These are phyloP conservation scores for Discostella stelligeroides DNA, from an alignment of 108 stramenopile species.

Conservation along the genomic window DNA sequence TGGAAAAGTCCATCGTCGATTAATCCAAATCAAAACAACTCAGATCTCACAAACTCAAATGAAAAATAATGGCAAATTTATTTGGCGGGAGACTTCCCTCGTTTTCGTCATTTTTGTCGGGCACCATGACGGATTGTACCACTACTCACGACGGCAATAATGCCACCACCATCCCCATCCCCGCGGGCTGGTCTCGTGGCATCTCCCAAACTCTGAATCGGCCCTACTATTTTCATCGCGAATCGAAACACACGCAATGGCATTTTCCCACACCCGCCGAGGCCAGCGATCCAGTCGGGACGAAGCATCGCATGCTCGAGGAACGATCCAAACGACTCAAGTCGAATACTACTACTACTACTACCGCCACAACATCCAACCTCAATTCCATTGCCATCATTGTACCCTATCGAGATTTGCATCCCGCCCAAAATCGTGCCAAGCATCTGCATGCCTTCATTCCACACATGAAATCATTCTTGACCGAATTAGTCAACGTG, in stretches of 20 bases:
- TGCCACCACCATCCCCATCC: slow-evolving; percentile 54
- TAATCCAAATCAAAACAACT: too few species aligned
- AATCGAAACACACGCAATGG: slow-evolving; percentile 88
- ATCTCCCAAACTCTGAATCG: slow-evolving; percentile 75
- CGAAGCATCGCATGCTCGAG: slow-evolving; percentile 63
- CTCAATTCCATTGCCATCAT: slow-evolving; percentile 85
- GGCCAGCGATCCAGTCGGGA: slow-evolving; percentile 73
- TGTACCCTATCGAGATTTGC: slow-evolving; percentile 95
- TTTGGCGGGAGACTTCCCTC: too few species aligned
- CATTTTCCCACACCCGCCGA: slow-evolving; percentile 87
- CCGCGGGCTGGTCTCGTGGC: slow-evolving; percentile 81
- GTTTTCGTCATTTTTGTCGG: too few species aligned
- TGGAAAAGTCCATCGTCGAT: too few species aligned
- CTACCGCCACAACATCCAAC: not conserved
- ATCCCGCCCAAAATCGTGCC: slow-evolving; percentile 88
- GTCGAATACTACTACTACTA: slow-evolving; percentile 1
- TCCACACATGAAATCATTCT: slow-evolving; percentile 91
- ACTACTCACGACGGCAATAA: not conserved
- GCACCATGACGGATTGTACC: slow-evolving; percentile 13
- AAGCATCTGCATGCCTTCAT: slow-evolving; percentile 87
- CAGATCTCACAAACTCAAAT: too few species aligned
- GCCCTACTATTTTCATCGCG: slow-evolving; percentile 73
- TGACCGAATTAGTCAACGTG: slow-evolving; percentile 42
- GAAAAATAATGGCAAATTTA: too few species aligned
- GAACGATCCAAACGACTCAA: slow-evolving; percentile 35